A percentile compares a stretch with the other conserved stretches of the same genome.
Evolutionary conservation across 2,329 filamentous ascomycete genomes (phyloP).

Genomic region (Pseudogymnoascus sp.): DNA sequence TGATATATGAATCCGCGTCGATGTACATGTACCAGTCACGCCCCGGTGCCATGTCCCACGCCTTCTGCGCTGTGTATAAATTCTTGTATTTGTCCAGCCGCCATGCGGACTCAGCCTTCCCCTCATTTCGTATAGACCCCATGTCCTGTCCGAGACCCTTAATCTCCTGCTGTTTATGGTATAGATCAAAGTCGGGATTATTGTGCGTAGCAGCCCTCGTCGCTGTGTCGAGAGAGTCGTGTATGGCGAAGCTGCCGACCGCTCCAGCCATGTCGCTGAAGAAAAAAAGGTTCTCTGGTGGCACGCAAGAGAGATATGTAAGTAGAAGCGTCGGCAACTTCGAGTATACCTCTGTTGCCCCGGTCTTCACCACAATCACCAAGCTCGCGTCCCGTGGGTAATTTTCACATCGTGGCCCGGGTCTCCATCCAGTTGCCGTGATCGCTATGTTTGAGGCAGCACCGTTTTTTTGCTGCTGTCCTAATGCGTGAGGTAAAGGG

Average conservation of each 20-base stretch:
- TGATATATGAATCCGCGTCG: constrained; percentile 17
- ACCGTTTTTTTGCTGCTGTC: neutral
- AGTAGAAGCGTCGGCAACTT: constrained; percentile 46
- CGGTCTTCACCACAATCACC: constrained; percentile 48
- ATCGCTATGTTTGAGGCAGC: neutral
- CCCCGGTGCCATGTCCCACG: neutral
- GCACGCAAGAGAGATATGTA: constrained; percentile 42
- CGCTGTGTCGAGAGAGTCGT: constrained; percentile 40
- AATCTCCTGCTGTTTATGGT: constrained; percentile 35
- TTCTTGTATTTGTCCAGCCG: constrained; percentile 14
- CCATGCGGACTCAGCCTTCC: constrained; percentile 13
- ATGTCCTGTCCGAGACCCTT: constrained; percentile 38
- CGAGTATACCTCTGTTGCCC: constrained; percentile 44
- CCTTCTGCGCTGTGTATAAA: constrained; percentile 12
- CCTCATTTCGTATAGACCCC: constrained; percentile 4
- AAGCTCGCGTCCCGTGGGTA: constrained; percentile 40
- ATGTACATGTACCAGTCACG: constrained; percentile 20
- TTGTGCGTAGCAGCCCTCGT: constrained; percentile 34
- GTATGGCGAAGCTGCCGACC: constrained; percentile 36
- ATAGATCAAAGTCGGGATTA: constrained; percentile 42
- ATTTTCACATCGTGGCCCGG: constrained; percentile 26
- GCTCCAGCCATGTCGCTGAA: constrained; percentile 49
- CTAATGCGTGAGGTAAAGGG: neutral
- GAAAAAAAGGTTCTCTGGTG: constrained; percentile 41
- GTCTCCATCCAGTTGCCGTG: neutral